Conservation (phyloP, 1,139 yeast species). For the Ashbya aceris region DNA sequence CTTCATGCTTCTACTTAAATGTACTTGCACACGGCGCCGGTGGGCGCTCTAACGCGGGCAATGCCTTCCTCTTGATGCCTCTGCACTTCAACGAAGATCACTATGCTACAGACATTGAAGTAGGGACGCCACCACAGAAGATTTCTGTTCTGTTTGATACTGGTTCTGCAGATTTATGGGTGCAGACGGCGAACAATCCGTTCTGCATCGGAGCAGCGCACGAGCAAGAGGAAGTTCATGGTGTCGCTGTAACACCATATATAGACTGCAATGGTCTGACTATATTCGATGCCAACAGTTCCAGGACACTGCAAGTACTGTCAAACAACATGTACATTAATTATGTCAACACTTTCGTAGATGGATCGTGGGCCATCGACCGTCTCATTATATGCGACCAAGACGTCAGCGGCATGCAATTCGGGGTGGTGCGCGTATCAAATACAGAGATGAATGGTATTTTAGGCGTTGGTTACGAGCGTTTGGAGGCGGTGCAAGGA, state of each 20-base stretch:
- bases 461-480: slow-evolving; percentile 23
- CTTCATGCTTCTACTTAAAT: too few species aligned
- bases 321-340: slow-evolving; percentile 16
- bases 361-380: slow-evolving; percentile 23
- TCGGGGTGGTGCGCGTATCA: slow-evolving; percentile 20
- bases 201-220: slow-evolving; percentile 19
- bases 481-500: slow-evolving; percentile 20
- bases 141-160: slow-evolving; percentile 51
- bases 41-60: not conserved
- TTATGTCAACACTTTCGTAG: slow-evolving; percentile 21
- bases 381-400: slow-evolving; percentile 11
- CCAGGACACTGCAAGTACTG: slow-evolving; percentile 10
- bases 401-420: slow-evolving; percentile 15
- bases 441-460: slow-evolving; percentile 20
- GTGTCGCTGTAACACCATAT: slow-evolving; percentile 6
- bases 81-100: slow-evolving; percentile 25
- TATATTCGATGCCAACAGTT: slow-evolving; percentile 10
- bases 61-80: slow-evolving; percentile 4
- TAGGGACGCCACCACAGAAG: slow-evolving; percentile 48
- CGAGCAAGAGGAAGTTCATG: slow-evolving; percentile 10
- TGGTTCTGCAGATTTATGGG: slow-evolving; percentile 66
- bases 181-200: slow-evolving; percentile 31
- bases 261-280: slow-evolving; percentile 12
- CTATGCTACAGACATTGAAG: slow-evolving; percentile 36
- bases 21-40: too few species aligned